These are phyloP conservation scores for Pythium insidiosum DNA, from an alignment of 352 stramenopile genomes.

Conservation along the genomic window DNA sequence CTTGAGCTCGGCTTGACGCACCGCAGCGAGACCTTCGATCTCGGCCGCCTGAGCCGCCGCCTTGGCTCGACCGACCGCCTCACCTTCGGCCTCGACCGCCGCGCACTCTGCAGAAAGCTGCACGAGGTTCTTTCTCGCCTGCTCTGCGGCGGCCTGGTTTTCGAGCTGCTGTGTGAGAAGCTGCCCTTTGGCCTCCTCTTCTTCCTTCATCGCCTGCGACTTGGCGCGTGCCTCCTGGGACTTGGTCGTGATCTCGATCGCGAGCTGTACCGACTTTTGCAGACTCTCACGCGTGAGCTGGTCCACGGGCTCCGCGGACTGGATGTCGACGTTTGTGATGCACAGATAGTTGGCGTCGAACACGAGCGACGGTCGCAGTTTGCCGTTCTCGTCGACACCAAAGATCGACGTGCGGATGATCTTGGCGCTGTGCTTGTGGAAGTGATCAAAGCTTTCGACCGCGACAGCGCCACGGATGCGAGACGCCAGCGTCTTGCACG, in stretches of 20 bases:
- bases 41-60: slow-evolving; percentile 55
- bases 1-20: slow-evolving; percentile 60
- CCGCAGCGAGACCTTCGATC: slow-evolving; percentile 61
- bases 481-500: slow-evolving; percentile 73
- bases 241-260: slow-evolving; percentile 82
- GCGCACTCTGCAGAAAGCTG: slow-evolving; percentile 65
- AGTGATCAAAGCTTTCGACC: slow-evolving; percentile 69
- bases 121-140: slow-evolving; percentile 69
- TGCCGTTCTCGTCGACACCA: slow-evolving; percentile 41
- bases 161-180: slow-evolving; percentile 70
- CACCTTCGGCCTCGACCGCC: slow-evolving; percentile 54
- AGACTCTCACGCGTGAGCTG: slow-evolving; percentile 62
- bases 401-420: slow-evolving; percentile 82
- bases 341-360: slow-evolving; percentile 73
- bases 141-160: slow-evolving; percentile 64
- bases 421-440: slow-evolving; percentile 74
- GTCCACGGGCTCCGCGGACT: slow-evolving; percentile 72
- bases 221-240: slow-evolving; percentile 74
- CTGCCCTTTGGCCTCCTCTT: slow-evolving; percentile 67
- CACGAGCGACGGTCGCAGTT: slow-evolving; percentile 40
- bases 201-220: slow-evolving; percentile 71
- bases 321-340: slow-evolving; percentile 80
- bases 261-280: slow-evolving; percentile 77
- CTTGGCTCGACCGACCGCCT: slow-evolving; percentile 52
- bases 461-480: slow-evolving; percentile 69